Conservation (phyloP, 2,329 filamentous ascomycete genomes). For the Calonectria ilicicola region DNA sequence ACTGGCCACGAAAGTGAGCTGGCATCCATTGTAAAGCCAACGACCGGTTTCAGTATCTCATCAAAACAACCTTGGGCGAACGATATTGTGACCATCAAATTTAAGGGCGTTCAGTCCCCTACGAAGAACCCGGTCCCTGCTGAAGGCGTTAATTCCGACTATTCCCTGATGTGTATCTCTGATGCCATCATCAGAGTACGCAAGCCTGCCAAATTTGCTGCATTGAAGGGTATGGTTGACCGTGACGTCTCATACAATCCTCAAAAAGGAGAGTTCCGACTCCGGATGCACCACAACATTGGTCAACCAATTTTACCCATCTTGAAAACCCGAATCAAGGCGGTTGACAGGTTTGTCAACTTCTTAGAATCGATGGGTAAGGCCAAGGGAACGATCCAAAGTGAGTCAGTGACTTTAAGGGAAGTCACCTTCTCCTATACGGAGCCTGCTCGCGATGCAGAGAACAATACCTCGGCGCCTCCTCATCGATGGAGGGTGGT, state of each 20-base stretch:
- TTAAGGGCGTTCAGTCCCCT: conserved; percentile 57
- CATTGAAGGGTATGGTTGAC: conserved; percentile 68
- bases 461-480: neutral
- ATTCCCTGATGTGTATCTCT: conserved; percentile 53
- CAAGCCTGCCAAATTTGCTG: conserved; percentile 64
- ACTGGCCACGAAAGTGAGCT: conserved; percentile 31
- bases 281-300: conserved; percentile 69
- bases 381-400: conserved; percentile 65
- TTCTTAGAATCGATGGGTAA: conserved; percentile 75
- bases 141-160: conserved; percentile 20
- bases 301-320: conserved; percentile 69
- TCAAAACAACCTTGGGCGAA: conserved; percentile 65
- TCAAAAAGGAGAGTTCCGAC: conserved; percentile 70
- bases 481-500: conserved; percentile 62
- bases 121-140: conserved; percentile 25
- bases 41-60: conserved; percentile 30
- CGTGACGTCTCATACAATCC: conserved; percentile 72
- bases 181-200: conserved; percentile 68
- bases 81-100: conserved; percentile 70
- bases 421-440: conserved; percentile 78
- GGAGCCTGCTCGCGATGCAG: conserved; percentile 34
- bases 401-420: conserved; percentile 70
- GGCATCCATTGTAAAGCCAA: conserved; percentile 37
- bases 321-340: conserved; percentile 71
- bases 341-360: conserved; percentile 77